Evolutionary conservation across 2,329 filamentous ascomycete genomes (phyloP).

Genomic region (Paraphaeosphaeria minitans): DNA sequence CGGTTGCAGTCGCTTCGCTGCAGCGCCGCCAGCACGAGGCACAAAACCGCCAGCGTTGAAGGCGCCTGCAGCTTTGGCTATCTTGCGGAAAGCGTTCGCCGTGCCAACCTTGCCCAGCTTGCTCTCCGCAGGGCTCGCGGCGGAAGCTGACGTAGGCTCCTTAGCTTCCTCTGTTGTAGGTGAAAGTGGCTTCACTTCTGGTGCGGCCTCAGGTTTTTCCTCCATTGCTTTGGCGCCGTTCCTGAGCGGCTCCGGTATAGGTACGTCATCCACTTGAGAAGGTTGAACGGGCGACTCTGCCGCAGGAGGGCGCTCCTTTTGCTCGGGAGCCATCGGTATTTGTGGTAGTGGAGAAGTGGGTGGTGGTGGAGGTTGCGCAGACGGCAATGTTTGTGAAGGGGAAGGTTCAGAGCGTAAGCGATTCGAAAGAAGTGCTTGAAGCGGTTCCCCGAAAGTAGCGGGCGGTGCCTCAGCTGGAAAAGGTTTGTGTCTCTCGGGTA

Average conservation of each 20-base stretch:
- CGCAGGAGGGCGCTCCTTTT: conserved; percentile 9
- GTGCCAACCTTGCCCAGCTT: conserved; percentile 75
- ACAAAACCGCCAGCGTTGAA: conserved; percentile 83
- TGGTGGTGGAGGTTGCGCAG: conserved; percentile 29
- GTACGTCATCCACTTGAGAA: conserved; percentile 1
- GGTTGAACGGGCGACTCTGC: conserved; percentile 2
- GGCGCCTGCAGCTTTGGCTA: conserved; percentile 65
- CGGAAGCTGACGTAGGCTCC: conserved; percentile 66
- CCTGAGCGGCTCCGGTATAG: conserved; percentile 13
- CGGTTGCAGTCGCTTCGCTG: conserved; percentile 71
- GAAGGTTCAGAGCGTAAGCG: background rate
- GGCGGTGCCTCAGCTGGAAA: conserved; percentile 8
- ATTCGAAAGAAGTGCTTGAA: background rate
- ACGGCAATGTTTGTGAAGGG: background rate
- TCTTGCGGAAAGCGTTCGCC: conserved; percentile 78
- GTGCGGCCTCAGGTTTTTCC: conserved; percentile 8
- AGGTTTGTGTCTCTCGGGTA: conserved; percentile 13
- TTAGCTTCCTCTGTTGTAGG: conserved; percentile 53
- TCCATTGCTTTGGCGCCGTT: conserved; percentile 5
- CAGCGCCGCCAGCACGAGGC: conserved; percentile 84
- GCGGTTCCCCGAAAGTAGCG: background rate
- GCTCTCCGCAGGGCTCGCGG: conserved; percentile 86
- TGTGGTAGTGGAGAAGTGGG: conserved; percentile 35
- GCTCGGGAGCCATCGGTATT: conserved; percentile 28
- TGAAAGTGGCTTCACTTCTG: conserved; percentile 49